phyloP scores from a whole-genome alignment of 495 filamentous ascomycete genomes.

The Aspergillus wentii region DNA sequence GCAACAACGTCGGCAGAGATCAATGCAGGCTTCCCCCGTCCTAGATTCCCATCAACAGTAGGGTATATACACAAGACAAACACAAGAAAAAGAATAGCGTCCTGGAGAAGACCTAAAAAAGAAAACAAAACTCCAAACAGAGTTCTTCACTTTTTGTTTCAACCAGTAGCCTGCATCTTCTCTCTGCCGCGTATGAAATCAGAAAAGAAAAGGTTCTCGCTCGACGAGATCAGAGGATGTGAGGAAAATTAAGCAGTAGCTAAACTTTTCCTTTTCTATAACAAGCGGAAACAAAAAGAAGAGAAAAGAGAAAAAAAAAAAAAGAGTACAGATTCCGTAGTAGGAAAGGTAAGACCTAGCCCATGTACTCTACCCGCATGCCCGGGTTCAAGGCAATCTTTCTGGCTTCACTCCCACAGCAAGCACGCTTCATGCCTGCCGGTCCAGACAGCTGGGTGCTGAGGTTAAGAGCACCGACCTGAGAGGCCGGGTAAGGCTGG shows the following conservation, averaged over 20 bases:
- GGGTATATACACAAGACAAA: slow-evolving; percentile 23
- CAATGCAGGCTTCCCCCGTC: slow-evolving; percentile 12
- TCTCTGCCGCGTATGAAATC: background rate
- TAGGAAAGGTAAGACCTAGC: slow-evolving; percentile 16
- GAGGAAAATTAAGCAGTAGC: background rate
- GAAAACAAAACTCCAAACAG: no score
- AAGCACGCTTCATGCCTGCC: slow-evolving; percentile 43
- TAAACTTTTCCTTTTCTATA: background rate
- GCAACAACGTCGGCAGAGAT: slow-evolving; percentile 3
- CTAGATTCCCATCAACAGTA: slow-evolving; percentile 16
- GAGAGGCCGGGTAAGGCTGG: slow-evolving; percentile 6
- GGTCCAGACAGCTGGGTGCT: slow-evolving; percentile 30
- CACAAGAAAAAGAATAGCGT: slow-evolving; percentile 8
- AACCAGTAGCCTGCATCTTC: background rate
- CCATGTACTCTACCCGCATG: slow-evolving; percentile 32
- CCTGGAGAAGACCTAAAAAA: slow-evolving; percentile 10
- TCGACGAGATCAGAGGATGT: background rate
- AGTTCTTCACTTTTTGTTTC: no score
- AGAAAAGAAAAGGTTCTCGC: background rate
- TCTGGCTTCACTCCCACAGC: slow-evolving; percentile 40
- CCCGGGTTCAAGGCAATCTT: slow-evolving; percentile 35
- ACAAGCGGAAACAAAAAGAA: slow-evolving; percentile 3
- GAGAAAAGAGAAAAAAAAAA: slow-evolving; percentile 13
- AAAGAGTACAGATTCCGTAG: no score
- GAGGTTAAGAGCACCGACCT: slow-evolving; percentile 16